phyloP scores from a whole-genome alignment of 805 yeast genomes.

The Schwanniomyces polymorphus region DNA sequence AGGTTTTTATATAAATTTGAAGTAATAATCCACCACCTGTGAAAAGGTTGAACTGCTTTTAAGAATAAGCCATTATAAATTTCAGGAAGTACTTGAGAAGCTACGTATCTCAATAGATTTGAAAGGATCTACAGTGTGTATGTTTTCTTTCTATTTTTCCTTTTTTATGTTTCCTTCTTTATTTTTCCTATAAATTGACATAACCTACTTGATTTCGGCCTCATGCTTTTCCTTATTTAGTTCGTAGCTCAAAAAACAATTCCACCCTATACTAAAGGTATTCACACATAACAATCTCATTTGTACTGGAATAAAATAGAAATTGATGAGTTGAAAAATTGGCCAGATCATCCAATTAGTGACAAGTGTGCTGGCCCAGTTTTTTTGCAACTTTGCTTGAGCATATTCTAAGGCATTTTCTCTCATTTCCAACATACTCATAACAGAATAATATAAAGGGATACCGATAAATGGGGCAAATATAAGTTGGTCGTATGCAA shows the following conservation, averaged over 20 bases:
- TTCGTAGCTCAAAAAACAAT: slow-evolving; percentile 66
- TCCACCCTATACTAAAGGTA: slow-evolving; percentile 77
- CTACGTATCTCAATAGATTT: too few relatives aligned
- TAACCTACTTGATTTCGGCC: background rate
- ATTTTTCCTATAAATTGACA: too few relatives aligned
- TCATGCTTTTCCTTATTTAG: slow-evolving; percentile 14
- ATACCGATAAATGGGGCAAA: slow-evolving; percentile 78
- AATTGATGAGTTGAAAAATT: slow-evolving; percentile 74
- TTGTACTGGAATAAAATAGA: slow-evolving; percentile 71
- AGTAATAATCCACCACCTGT: too few relatives aligned
- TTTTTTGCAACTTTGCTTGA: slow-evolving; percentile 41
- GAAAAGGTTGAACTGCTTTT: too few relatives aligned
- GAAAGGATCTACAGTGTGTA: too few relatives aligned
- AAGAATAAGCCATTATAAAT: too few relatives aligned
- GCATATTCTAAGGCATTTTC: slow-evolving; percentile 42
- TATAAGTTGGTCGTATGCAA: slow-evolving; percentile 65
- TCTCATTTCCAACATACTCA: slow-evolving; percentile 62
- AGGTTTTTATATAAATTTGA: too few relatives aligned
- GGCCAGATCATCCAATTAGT: slow-evolving; percentile 94
- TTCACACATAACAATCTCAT: slow-evolving; percentile 70
- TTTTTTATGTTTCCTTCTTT: too few relatives aligned
- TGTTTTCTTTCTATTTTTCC: too few relatives aligned
- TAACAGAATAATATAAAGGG: slow-evolving; percentile 66
- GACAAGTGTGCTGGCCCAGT: slow-evolving; percentile 65
- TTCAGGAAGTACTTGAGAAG: too few relatives aligned